These are phyloP conservation scores for Suhomyces canberraensis DNA, from an alignment of 805 yeast genomes.

Conservation along the genomic window DNA sequence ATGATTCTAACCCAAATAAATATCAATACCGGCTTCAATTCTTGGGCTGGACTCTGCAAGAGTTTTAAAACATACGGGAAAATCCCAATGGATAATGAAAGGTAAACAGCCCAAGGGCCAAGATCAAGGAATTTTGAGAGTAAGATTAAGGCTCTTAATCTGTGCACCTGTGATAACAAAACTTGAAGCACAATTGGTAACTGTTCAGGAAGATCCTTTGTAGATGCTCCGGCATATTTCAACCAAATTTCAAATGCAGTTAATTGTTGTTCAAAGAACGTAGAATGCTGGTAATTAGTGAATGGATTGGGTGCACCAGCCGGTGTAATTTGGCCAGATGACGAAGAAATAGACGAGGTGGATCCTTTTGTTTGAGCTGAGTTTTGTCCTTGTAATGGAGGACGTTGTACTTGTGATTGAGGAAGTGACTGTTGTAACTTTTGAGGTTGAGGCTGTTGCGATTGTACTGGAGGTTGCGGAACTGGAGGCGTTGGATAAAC, in stretches of 20 bases:
- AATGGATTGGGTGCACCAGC: constrained; percentile 10
- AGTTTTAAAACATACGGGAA: constrained; percentile 91
- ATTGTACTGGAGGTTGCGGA: constrained; percentile 8
- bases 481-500: neutral
- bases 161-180: constrained; percentile 86
- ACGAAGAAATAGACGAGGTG: neutral
- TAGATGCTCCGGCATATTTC: constrained; percentile 75
- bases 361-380: neutral
- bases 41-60: constrained; percentile 92
- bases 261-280: constrained; percentile 92
- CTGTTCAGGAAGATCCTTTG: constrained; percentile 89
- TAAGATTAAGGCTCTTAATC: constrained; percentile 81
- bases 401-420: constrained; percentile 3
- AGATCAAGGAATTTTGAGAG: constrained; percentile 83
- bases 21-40: constrained; percentile 86
- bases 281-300: constrained; percentile 76
- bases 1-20: constrained; percentile 97
- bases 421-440: neutral
- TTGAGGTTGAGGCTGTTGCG: constrained; percentile 1
- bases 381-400: constrained; percentile 3
- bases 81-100: constrained; percentile 90
- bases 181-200: constrained; percentile 92
- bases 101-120: constrained; percentile 97
- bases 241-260: constrained; percentile 98
- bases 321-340: neutral